phyloP scores from a whole-genome alignment of 2,329 filamentous ascomycete genomes.

The Cladosporium colombiae region DNA sequence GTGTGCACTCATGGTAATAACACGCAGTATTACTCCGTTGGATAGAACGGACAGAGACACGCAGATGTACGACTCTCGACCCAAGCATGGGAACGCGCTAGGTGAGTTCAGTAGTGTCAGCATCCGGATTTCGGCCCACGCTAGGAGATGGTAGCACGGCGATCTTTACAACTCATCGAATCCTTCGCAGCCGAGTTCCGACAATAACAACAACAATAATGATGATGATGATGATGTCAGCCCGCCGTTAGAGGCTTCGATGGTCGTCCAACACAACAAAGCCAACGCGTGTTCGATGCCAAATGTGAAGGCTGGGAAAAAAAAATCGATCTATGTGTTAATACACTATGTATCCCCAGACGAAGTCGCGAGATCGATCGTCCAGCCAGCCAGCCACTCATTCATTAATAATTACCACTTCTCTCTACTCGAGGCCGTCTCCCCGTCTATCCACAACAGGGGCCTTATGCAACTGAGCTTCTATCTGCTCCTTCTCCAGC shows the following conservation, averaged over 20 bases:
- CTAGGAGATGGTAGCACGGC: not conserved
- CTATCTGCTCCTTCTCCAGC: conserved; percentile 22
- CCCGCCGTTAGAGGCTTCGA: not conserved
- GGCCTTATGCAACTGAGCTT: not conserved
- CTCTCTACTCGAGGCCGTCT: not conserved
- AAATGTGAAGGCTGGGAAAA: not conserved
- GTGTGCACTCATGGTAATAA: no score
- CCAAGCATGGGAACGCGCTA: not conserved
- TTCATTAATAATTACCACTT: not conserved
- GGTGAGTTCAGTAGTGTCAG: not conserved
- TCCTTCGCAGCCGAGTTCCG: not conserved
- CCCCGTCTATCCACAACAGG: not conserved
- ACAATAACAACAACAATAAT: no score
- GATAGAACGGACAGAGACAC: no score
- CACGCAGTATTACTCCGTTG: no score
- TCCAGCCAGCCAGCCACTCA: not conserved
- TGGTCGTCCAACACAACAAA: not conserved
- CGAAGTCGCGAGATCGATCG: not conserved
- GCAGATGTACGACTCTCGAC: not conserved
- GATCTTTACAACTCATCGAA: not conserved
- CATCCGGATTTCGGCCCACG: not conserved
- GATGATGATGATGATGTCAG: not conserved
- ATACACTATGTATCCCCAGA: not conserved
- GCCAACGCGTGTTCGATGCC: not conserved
- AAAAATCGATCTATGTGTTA: not conserved